phyloP scores from a whole-genome alignment of 2,329 filamentous ascomycete genomes.

The Chalara sp. region DNA sequence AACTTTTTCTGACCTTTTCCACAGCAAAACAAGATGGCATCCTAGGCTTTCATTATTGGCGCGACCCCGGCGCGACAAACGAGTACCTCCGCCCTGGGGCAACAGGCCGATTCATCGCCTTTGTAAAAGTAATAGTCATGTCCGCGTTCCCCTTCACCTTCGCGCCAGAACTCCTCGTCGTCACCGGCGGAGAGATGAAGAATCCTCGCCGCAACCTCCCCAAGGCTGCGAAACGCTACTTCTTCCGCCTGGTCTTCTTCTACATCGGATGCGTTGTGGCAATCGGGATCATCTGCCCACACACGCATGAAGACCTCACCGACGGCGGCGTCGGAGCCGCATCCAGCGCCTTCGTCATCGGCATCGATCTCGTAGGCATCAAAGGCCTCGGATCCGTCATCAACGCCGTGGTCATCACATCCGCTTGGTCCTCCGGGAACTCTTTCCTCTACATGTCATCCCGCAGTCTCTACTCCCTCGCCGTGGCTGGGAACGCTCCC shows the following conservation, averaged over 20 bases:
- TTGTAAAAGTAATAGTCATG: conserved; percentile 39
- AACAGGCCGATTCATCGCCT: conserved; percentile 44
- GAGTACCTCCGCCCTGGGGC: conserved; percentile 32
- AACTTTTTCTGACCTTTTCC: not conserved
- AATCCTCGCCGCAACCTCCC: conserved; percentile 52
- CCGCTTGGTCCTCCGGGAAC: conserved; percentile 46
- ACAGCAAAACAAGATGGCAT: conserved; percentile 18
- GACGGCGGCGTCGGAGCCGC: conserved; percentile 41
- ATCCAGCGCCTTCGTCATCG: conserved; percentile 40
- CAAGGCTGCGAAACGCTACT: conserved; percentile 50
- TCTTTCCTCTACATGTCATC: conserved; percentile 42
- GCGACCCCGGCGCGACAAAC: conserved; percentile 38
- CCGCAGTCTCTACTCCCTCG: conserved; percentile 43
- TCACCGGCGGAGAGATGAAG: conserved; percentile 51
- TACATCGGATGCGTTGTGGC: conserved; percentile 50
- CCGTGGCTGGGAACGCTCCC: conserved; percentile 43
- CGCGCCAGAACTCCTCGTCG: conserved; percentile 44
- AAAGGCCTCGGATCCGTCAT: conserved; percentile 41
- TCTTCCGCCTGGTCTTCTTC: conserved; percentile 57
- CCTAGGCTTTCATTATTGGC: conserved; percentile 42
- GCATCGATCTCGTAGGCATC: conserved; percentile 39
- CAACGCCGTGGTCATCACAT: conserved; percentile 45
- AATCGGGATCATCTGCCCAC: conserved; percentile 55
- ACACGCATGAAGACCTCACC: conserved; percentile 42
- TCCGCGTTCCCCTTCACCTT: conserved; percentile 44